Evolutionary conservation across 1,284 basidiomycete genomes (phyloP), one percentile per base, ranked within the genome.

Genomic region (Boletellus sp.): DNA sequence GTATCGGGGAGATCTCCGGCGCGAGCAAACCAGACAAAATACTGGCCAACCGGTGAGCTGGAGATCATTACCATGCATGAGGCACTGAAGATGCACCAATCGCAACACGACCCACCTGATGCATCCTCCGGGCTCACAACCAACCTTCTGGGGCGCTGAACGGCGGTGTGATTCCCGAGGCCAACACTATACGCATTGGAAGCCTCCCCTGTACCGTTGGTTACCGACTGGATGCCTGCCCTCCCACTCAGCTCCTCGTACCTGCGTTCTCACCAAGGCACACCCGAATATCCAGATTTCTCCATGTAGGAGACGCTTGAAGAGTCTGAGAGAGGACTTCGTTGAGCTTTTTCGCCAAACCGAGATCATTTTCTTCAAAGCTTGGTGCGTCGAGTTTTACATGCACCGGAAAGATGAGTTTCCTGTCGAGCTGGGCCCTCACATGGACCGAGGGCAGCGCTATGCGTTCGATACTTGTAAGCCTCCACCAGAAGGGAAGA

Each of bases 401-500:
- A 49, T 69, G 63, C 24, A 88, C 65, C 7, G 83, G 82, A 53
- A 88, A 77, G 10, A 66, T 60, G 18, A 84, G 71, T 52, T 74
- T 65, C 26, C 61, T 76, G 40, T 71, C 68, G 22, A 76, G 68
- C 60, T 82, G 78, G n/a, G 73, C 72, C 39, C 71, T 68, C 28
- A 93, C 84, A 36, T 80, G 78, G 49, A 71, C 69, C n/a, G 76
- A 74, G 3, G 93, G 91, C 16, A 96, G 71, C 0, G 85, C 74
- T 15, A 89, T 77, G 28, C 92, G 80, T 65, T 92, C 80, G 37
- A 96, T 93, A 55, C 87, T 89, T 3, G 93, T 96, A 21, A 89
- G 86, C 43, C 75, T 77, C 91, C 90, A 96, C 93, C 93, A 97
- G 42, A 90, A 77, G 5, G 93, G 93, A 18, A 91, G 52, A 2